Evolutionary conservation across 1,284 basidiomycete species (phyloP), one percentile per base, ranked within the genome.

Genomic region (Prillingera fragicola): DNA sequence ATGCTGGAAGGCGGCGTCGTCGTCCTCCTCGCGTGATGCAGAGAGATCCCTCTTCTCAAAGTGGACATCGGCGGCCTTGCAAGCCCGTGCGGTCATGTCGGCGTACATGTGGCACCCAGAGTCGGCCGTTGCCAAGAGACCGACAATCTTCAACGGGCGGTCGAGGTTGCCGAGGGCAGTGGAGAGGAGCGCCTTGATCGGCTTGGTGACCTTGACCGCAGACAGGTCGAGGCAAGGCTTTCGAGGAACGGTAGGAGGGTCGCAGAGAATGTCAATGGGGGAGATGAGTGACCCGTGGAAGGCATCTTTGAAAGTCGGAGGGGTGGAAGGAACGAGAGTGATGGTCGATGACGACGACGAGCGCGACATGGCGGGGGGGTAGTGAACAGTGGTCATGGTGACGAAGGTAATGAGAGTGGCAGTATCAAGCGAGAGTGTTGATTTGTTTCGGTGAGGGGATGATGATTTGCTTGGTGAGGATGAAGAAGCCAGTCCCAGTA

Each of bases 31-130:
- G 15, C 33, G 34, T 4, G 32, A 14, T 5, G 31, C n/a, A 9
- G 39, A 35, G 21, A 47, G 23, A 28, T 52, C 42, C 17, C 45
- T 13, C 31, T 35, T 45, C 26, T 55, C 52, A 35, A 60, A 57
- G 3, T 22, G 32, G 5, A 59, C 48, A 5, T 48, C 52, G 19
- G 46, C 33, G 3, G 43, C 32, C 28, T 33, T 33, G 31, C 49
- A 58, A 10, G 52, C 48, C 6, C 50, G 50, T 3, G 44, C 45
- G 1, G 55, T 60, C 50, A 52, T 43, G 43, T 48, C 44, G 23
- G 58, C 54, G 43, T 62, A 62, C 52, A 45, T 54, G 38, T 45
- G 43, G 34, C 60, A 58, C 1, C 58, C 60, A 17, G 40, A 32
- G 40, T 60, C 60, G 10, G 34, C 21, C 8, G 56, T 58, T 18